These are phyloP conservation scores for Wickerhamiella pararugosa DNA, from an alignment of 1,139 yeast genomes.

Conservation along the genomic window DNA sequence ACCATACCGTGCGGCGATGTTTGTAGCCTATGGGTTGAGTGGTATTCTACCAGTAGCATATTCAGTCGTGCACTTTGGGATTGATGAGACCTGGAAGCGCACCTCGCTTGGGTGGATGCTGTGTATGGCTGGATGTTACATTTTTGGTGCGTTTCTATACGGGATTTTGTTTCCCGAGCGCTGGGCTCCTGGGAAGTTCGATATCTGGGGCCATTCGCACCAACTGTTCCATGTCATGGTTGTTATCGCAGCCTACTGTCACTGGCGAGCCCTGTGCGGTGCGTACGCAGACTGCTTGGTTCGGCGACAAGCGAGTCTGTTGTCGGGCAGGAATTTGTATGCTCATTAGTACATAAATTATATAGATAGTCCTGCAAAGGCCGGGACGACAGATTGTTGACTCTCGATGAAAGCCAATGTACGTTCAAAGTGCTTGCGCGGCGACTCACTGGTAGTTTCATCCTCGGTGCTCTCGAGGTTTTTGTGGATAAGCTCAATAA, in stretches of 20 bases:
- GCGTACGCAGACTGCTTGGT: constrained; percentile 29
- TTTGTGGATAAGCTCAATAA: constrained; percentile 69
- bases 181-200: constrained; percentile 49
- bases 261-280: constrained; percentile 48
- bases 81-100: constrained; percentile 34
- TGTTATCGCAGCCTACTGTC: constrained; percentile 66
- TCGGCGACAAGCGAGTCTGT: not conserved
- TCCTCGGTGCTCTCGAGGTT: constrained; percentile 34
- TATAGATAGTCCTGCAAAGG: constrained; percentile 8
- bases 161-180: constrained; percentile 72
- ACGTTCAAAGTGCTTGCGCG: constrained; percentile 43
- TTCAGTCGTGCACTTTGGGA: constrained; percentile 35
- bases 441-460: constrained; percentile 26
- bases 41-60: constrained; percentile 55
- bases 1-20: constrained; percentile 62
- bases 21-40: constrained; percentile 66
- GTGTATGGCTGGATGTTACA: constrained; percentile 58
- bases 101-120: constrained; percentile 48
- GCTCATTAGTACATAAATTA: not conserved
- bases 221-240: constrained; percentile 78
- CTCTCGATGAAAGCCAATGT: constrained; percentile 50
- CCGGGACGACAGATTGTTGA: constrained; percentile 5
- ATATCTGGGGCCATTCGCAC: constrained; percentile 70
- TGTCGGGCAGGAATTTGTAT: too few relatives aligned
- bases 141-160: constrained; percentile 63